Evolutionary conservation across 305 asterid genomes (phyloP), one percentile per base, ranked within the genome.

Genomic region (Caryopteris hybrid): DNA sequence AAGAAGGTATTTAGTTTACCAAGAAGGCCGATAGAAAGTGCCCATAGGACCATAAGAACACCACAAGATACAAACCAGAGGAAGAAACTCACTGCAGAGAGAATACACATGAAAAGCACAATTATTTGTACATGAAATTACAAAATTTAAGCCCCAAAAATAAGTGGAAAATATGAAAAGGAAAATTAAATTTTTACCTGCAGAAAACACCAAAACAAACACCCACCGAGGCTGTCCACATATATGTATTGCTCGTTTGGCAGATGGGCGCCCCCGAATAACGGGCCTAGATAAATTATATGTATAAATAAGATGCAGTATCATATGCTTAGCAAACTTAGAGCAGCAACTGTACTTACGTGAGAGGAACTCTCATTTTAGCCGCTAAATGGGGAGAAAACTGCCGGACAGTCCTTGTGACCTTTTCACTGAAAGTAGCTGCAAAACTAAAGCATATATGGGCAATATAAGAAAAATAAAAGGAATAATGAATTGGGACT

Each of bases 311-410:
- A 74, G 63, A 46, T 64, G 48, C 64, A 70, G 31, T 16, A 70
- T 54, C n/a, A 47, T 43, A 77, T 57, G 54, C 13, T 56, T 12
- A 59, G 25, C 13, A 72, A 64, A 46, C 41, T 33, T 70, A 68
- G 17, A 38, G 64, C 13, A 14, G 20, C 10, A 63, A 52, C 39
- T 16, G 57, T 47, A 82, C 96, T 85, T 76, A 89, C 98, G 92
- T 79, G 6, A 86, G 95, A 61, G 88, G 83, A 63, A 96, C 95
- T 80, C 96, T 89, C 89, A 92, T 87, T 80, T 92, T 92, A 78
- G 96, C 98, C 70, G 98, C 96, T 59, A 90, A 79, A 79, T 92
- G 98, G 17, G 98, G 98, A 75, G 98, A 92, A 82, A 92, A 82
- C 84, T 88, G 95, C 69, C 98, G 72, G 61, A 89, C 87, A 56